Base-by-base conservation (phyloP, 257 asterid species). In the Cordia subcordata region DNA sequence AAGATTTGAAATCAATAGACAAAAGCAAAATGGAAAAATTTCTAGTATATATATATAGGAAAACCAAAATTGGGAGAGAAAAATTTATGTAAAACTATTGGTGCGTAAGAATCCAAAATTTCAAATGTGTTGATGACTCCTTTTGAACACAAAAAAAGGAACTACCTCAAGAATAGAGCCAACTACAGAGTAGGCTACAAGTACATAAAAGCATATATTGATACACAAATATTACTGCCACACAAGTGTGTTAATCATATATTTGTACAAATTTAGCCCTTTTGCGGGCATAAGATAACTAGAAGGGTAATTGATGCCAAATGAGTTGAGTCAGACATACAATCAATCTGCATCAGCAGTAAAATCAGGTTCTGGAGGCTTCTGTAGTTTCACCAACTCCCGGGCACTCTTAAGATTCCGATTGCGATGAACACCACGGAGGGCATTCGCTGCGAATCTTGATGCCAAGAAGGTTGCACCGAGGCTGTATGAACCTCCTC, bases 341-440 rank as follows among this genome's bases (percentile, higher is more conserved):
- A 55, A 60, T 75, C 65, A 86, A 70, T 90, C 96, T n/a, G 84
- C 89, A 72, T 90, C 97, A 4, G 90, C 94, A 11, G 84, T 82
- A 62, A 90, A 90, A 72, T 90, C 97, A 12, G 97, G 97, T 72
- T 90, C 97, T 5, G 96, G 94, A 11, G 97, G 96, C 57, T 90
- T 90, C 62, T 82, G 97, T 20, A 83, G 72, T 55, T 87, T 87
- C 63, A 90, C 89, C 82, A 90, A 64, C 60, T 85, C 96, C 74
- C 88, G 61, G 0, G 95, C 93, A 49, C 84, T 85, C 80, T 79
- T 87, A n/a, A 90, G 94, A 62, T 82, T 87, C 70, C 96, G 79
- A 60, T 90, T 90, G 46, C 97, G 77, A 72, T 87, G 97, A 62
- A 90, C 95, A 4, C 96, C 94, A 5, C 97, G 75, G 11, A 90